phyloP scores from a whole-genome alignment of 495 filamentous ascomycete species.

The Aspergillus wentii region DNA sequence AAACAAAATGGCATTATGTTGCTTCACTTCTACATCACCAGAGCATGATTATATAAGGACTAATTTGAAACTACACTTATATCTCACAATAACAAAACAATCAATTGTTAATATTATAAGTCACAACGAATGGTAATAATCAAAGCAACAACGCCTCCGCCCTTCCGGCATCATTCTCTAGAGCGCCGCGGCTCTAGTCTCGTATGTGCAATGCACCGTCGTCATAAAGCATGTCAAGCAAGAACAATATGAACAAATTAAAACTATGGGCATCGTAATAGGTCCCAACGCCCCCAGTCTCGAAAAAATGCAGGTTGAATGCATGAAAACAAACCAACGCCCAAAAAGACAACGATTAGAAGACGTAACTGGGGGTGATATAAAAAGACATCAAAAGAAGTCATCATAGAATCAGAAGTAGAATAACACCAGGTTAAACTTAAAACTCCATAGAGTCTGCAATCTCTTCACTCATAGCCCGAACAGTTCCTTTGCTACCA shows the following conservation, averaged over 20 bases:
- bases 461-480: conserved; percentile 71
- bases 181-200: neutral
- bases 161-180: too few species aligned
- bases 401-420: neutral
- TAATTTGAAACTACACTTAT: too few species aligned
- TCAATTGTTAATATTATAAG: too few species aligned
- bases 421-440: conserved; percentile 29
- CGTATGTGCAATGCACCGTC: neutral
- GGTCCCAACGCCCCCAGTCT: conserved; percentile 15
- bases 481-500: conserved; percentile 46
- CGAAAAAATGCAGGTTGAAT: conserved; percentile 19
- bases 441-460: conserved; percentile 64
- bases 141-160: too few species aligned
- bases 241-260: neutral
- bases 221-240: conserved; percentile 5
- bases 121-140: too few species aligned
- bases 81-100: too few species aligned
- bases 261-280: neutral
- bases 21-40: too few species aligned
- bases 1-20: too few species aligned
- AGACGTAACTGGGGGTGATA: neutral
- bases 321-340: conserved; percentile 9
- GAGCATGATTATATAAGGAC: too few species aligned
- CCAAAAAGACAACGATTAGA: conserved; percentile 4
- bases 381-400: neutral